Evolutionary conservation across 208 protist genomes (phyloP), one percentile per base, ranked within the genome.

Genomic region (Leishmania arabica): DNA sequence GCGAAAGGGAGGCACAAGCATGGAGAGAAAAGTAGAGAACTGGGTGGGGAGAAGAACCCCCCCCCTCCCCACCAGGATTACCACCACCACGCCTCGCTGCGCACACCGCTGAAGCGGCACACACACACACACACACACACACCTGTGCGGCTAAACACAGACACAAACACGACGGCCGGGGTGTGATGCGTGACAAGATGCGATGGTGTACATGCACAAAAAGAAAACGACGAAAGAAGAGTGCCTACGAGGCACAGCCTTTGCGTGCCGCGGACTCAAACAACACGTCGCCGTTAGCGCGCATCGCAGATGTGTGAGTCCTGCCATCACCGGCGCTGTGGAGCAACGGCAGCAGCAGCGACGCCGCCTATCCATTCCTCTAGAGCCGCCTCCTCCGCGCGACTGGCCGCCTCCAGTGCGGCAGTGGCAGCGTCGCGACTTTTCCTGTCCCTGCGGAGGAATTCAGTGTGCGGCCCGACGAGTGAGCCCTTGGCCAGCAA

Each of bases 401-500:
- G 60, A 40, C 71, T 82, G 3, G 69, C 47, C 49, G 9, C 53
- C 64, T 45, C 37, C 60, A 2, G 24, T 54, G 68, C 58, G 1
- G 34, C 37, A 3, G 37, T 74, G 37, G 40, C 34, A 0, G 45
- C 78, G 40, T 56, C 53, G 58, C 78, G 21, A 1, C 72, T 54
- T 40, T 21, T 31, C 0, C 42, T 47, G 19, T 53, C 73, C 17
- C 54, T 83, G 73, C 37, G 17, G 71, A 31, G 49, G 49, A 86
- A 73, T 60, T 71, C 80, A 64, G 53, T 47, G 40, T 77, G 74
- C 11, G 58, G 53, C 8, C 66, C 82, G 1, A 79, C 73, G 1
- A 93, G 77, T 11, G 85, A 84, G 27, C 84, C 83, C 72, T 95
- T 88, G 47, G 81, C 78, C 15, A 97, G 73, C 42, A 97, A 71